Evolutionary conservation across 352 stramenopile species (phyloP).

Genomic region (Pythium aristosporum): DNA sequence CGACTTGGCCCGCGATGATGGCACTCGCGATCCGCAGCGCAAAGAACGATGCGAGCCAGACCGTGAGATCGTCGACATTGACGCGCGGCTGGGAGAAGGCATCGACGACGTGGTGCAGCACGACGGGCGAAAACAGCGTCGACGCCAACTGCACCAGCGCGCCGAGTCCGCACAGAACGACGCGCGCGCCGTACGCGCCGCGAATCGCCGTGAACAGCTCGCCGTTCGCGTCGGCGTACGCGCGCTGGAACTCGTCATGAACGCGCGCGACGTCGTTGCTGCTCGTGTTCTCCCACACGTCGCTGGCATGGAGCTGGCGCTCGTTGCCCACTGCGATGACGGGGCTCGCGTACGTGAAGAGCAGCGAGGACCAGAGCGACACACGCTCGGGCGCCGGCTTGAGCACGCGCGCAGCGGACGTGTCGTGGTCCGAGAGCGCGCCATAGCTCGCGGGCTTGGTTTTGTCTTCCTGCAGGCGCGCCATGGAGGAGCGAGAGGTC

Average conservation of each 20-base stretch:
- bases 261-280: slow-evolving; percentile 27
- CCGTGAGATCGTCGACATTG: slow-evolving; percentile 23
- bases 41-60: slow-evolving; percentile 52
- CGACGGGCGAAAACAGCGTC: slow-evolving; percentile 39
- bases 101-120: slow-evolving; percentile 49
- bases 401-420: neutral
- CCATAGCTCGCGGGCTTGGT: neutral
- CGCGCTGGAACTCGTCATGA: slow-evolving; percentile 29
- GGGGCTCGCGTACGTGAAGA: slow-evolving; percentile 46
- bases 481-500: too few relatives aligned
- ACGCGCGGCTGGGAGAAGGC: slow-evolving; percentile 28
- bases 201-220: slow-evolving; percentile 32
- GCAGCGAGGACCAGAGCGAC: slow-evolving; percentile 29
- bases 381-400: neutral
- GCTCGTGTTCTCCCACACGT: slow-evolving; percentile 43
- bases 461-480: too few relatives aligned
- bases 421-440: neutral
- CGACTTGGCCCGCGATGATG: slow-evolving; percentile 26
- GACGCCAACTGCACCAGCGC: slow-evolving; percentile 34
- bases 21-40: slow-evolving; percentile 32
- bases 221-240: slow-evolving; percentile 25
- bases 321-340: slow-evolving; percentile 43
- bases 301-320: slow-evolving; percentile 39
- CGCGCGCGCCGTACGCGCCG: slow-evolving; percentile 26
- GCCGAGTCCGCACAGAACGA: slow-evolving; percentile 32